phyloP scores from a whole-genome alignment of 306 rosid species.

The Castanea crenata region DNA sequence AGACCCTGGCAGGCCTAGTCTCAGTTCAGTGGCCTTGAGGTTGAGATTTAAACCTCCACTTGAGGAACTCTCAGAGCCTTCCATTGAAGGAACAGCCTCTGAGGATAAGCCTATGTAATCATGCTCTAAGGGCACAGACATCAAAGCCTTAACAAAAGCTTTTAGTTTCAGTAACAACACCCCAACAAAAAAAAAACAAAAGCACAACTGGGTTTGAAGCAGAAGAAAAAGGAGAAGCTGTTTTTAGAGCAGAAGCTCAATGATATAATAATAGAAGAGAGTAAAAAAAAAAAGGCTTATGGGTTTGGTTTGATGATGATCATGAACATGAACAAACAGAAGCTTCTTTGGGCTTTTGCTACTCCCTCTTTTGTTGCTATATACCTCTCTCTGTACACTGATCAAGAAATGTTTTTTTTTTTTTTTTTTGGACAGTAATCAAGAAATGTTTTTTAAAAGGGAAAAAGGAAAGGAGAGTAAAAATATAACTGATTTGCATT shows the following conservation, averaged over 20 bases:
- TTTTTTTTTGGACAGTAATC: background rate
- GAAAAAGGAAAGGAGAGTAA: conserved; percentile 7
- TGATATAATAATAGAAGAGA: conserved; percentile 14
- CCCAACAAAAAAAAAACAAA: conserved; percentile 1
- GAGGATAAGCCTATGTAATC: conserved; percentile 61
- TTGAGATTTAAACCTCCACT: conserved; percentile 59
- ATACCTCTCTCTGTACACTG: conserved; percentile 11
- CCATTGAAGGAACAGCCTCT: conserved; percentile 56
- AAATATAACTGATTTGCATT: conserved; percentile 30
- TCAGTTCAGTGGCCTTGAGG: conserved; percentile 86
- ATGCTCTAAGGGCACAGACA: conserved; percentile 71
- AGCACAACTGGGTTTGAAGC: conserved; percentile 25
- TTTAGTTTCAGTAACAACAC: conserved; percentile 14
- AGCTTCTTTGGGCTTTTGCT: conserved; percentile 37
- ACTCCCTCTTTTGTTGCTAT: conserved; percentile 29
- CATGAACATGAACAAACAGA: conserved; percentile 18
- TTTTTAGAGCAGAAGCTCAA: conserved; percentile 24
- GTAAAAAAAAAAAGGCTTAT: conserved; percentile 8
- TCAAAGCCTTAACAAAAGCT: conserved; percentile 34
- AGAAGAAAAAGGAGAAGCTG: background rate
- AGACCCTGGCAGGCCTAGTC: conserved; percentile 88
- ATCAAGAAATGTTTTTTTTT: no score
- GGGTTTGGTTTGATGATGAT: conserved; percentile 16
- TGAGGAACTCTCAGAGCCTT: conserved; percentile 39
- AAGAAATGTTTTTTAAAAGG: no score